phyloP scores from a whole-genome alignment of 1,139 yeast species.

The Tardiomyces depauwii region DNA sequence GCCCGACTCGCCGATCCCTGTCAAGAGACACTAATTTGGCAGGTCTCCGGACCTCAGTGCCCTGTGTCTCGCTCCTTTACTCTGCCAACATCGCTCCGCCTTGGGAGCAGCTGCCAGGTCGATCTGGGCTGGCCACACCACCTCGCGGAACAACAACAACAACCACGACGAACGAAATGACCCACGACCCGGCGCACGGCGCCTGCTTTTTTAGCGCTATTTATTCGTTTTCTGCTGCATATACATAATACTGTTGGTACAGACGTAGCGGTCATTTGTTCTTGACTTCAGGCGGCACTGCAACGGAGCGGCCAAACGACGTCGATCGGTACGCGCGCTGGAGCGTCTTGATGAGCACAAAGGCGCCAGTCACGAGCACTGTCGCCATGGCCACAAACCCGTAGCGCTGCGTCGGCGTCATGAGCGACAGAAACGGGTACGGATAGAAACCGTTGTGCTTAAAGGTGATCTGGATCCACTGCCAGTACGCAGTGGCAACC shows the following conservation, averaged over 20 bases:
- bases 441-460: conserved; percentile 24
- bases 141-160: too few species aligned
- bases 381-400: conserved; percentile 13
- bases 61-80: neutral
- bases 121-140: too few species aligned
- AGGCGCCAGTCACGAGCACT: conserved; percentile 8
- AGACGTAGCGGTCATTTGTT: neutral
- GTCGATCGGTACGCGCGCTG: conserved; percentile 5
- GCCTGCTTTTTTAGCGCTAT: neutral
- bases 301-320: neutral
- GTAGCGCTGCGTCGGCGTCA: conserved; percentile 10
- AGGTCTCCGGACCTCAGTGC: neutral
- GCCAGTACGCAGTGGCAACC: conserved; percentile 21
- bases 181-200: too few species aligned
- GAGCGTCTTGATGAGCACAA: conserved; percentile 8
- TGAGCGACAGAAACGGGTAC: conserved; percentile 21
- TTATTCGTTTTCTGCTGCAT: too few species aligned
- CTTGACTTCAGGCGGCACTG: conserved; percentile 1
- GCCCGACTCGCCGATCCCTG: neutral
- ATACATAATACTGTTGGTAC: too few species aligned
- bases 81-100: neutral
- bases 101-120: too few species aligned
- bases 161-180: too few species aligned
- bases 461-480: conserved; percentile 21
- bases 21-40: neutral